Evolutionary conservation across 768 basidiomycete genomes (phyloP).

Genomic region (Lentinula detonsa): DNA sequence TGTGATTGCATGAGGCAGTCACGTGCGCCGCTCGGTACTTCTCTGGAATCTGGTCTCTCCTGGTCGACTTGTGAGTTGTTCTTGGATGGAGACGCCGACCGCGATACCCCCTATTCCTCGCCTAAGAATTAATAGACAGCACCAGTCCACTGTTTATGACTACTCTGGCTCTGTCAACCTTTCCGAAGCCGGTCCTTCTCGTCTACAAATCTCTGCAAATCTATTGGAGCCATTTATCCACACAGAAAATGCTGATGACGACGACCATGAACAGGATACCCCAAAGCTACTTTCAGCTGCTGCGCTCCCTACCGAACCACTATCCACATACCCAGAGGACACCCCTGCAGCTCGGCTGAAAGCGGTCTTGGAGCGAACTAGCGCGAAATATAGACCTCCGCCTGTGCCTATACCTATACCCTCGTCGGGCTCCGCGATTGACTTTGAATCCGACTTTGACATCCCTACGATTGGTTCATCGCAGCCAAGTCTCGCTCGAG

Average conservation of each 20-base stretch:
- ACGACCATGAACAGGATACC: slow-evolving; percentile 31
- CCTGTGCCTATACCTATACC: slow-evolving; percentile 18
- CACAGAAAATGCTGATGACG: slow-evolving; percentile 19
- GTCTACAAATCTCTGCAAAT: slow-evolving; percentile 7
- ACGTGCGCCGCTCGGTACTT: too few relatives aligned
- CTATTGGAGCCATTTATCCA: slow-evolving; percentile 5
- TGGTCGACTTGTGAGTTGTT: neutral
- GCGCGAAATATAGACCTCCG: slow-evolving; percentile 22
- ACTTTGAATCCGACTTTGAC: slow-evolving; percentile 57
- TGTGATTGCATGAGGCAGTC: too few relatives aligned
- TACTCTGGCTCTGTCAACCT: slow-evolving; percentile 6
- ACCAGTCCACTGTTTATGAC: neutral
- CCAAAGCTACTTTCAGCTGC: slow-evolving; percentile 21
- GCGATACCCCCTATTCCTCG: slow-evolving; percentile 9
- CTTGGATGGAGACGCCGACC: neutral
- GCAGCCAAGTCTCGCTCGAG: slow-evolving; percentile 41
- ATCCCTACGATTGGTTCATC: slow-evolving; percentile 29
- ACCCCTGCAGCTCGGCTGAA: slow-evolving; percentile 61
- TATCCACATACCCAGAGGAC: slow-evolving; percentile 20
- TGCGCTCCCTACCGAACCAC: slow-evolving; percentile 15
- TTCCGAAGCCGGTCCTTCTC: slow-evolving; percentile 23
- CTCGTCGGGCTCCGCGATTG: slow-evolving; percentile 27
- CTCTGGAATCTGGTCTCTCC: too few relatives aligned
- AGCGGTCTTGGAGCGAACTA: slow-evolving; percentile 48
- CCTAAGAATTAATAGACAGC: slow-evolving; percentile 9